phyloP scores from a whole-genome alignment of 441 rosid genomes.

The Populus tomentosa region DNA sequence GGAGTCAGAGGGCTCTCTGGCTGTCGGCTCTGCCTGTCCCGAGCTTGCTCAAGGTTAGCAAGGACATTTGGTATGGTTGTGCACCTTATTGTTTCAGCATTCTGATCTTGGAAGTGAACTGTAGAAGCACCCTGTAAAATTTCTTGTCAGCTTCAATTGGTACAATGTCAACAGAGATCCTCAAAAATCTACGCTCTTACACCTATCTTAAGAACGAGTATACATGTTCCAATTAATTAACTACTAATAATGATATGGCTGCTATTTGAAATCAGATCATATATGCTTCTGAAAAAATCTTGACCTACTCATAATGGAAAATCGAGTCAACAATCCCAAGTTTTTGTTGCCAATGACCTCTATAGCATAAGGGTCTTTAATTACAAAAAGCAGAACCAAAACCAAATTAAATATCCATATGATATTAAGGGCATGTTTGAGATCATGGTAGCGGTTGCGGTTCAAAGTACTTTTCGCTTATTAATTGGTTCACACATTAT shows the following conservation, averaged over 20 bases:
- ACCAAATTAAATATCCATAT: not conserved
- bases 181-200: not conserved
- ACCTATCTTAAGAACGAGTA: not conserved
- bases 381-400: not conserved
- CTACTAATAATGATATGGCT: not conserved
- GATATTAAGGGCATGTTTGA: too few relatives aligned
- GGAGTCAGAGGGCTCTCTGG: conserved; percentile 84
- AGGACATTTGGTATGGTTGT: conserved; percentile 91
- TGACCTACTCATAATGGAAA: not conserved
- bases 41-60: conserved; percentile 89
- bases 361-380: not conserved
- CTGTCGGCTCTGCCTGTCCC: conserved; percentile 79
- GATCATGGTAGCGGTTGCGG: too few relatives aligned
- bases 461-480: too few relatives aligned
- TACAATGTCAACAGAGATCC: not conserved
- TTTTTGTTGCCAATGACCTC: not conserved
- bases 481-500: not conserved
- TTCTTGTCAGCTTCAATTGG: not conserved
- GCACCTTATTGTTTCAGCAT: conserved; percentile 79
- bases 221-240: not conserved
- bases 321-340: not conserved
- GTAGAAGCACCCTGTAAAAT: conserved; percentile 69
- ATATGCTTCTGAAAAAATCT: not conserved
- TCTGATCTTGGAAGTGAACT: conserved; percentile 86
- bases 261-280: not conserved